Percentiles rank a stretch among this genome's conserved stretches.
Conservation (phyloP, 345 rosid genomes). For the Litchi chinensis region DNA sequence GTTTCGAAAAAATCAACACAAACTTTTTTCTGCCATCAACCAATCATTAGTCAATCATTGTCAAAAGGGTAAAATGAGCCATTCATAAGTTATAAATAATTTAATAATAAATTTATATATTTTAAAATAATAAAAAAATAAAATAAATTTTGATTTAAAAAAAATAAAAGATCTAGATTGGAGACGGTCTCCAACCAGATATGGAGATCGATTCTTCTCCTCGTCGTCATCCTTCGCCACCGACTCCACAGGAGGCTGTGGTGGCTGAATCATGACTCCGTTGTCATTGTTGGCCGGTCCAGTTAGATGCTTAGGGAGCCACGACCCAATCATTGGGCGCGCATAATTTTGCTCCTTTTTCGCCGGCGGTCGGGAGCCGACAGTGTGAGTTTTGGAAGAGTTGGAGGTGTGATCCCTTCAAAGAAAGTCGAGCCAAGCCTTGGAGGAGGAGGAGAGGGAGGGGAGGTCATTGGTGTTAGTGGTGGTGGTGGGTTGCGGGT, state of each 20-base stretch:
- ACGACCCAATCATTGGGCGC: conserved; percentile 58
- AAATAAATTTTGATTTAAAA: too few relatives aligned
- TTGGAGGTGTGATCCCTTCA: conserved; percentile 29
- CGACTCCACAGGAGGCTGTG: conserved; percentile 45
- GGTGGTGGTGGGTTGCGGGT: background rate
- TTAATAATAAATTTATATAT: too few relatives aligned
- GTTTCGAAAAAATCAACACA: too few relatives aligned
- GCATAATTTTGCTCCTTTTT: conserved; percentile 16
- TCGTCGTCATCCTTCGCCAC: conserved; percentile 38
- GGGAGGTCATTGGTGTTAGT: conserved; percentile 27
- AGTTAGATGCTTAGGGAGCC: conserved; percentile 39
- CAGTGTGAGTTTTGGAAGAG: background rate
- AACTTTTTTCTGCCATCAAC: too few relatives aligned
- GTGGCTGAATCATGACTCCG: conserved; percentile 51
- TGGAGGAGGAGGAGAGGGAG: conserved; percentile 49
- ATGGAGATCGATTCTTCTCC: conserved; percentile 62
- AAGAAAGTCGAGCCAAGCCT: conserved; percentile 37
- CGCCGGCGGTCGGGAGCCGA: conserved; percentile 26
- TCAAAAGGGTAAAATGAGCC: too few relatives aligned
- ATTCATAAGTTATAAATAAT: too few relatives aligned
- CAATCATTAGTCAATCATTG: too few relatives aligned
- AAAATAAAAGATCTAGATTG: too few relatives aligned
- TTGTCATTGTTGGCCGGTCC: conserved; percentile 17
- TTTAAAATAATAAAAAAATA: too few relatives aligned
- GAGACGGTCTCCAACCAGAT: too few relatives aligned